Percentiles rank a stretch among this genome's conserved stretches.
phyloP scores from a whole-genome alignment of 1,284 basidiomycete genomes.

The Cerioporus squamosus region DNA sequence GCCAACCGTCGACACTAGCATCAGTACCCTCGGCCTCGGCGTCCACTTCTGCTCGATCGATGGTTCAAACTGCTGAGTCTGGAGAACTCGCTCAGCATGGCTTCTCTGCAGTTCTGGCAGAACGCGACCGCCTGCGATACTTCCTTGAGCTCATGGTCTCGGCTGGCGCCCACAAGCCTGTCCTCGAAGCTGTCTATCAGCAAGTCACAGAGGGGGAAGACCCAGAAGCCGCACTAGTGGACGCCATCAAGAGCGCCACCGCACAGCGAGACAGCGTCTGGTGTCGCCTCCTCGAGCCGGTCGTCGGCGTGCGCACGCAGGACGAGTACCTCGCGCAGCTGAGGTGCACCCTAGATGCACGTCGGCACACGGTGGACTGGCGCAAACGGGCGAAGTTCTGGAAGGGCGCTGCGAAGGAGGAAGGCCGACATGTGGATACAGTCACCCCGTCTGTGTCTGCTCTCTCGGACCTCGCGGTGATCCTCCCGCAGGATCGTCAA shows the following conservation, averaged over 20 bases:
- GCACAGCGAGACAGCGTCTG: slow-evolving; percentile 44
- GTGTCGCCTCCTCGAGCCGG: slow-evolving; percentile 47
- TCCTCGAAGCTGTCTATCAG: slow-evolving; percentile 26
- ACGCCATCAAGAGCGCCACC: slow-evolving; percentile 49
- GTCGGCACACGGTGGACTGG: slow-evolving; percentile 46
- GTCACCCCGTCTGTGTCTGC: slow-evolving; percentile 56
- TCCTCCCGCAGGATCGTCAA: slow-evolving; percentile 45
- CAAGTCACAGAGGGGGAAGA: slow-evolving; percentile 31
- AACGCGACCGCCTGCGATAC: slow-evolving; percentile 33
- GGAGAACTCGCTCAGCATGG: slow-evolving; percentile 4
- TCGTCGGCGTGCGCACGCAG: slow-evolving; percentile 45
- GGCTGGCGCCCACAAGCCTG: slow-evolving; percentile 34
- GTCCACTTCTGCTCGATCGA: not conserved
- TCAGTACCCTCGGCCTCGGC: not conserved
- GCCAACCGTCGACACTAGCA: not conserved
- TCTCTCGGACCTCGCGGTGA: slow-evolving; percentile 52
- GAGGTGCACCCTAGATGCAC: slow-evolving; percentile 47
- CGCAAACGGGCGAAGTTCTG: slow-evolving; percentile 50
- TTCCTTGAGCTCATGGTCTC: slow-evolving; percentile 38
- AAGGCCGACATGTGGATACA: slow-evolving; percentile 34
- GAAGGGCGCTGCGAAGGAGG: slow-evolving; percentile 47
- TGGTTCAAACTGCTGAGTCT: not conserved
- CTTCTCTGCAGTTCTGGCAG: not conserved
- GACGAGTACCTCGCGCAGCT: slow-evolving; percentile 55
- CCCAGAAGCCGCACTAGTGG: slow-evolving; percentile 50